Evolutionary conservation across 306 rosid genomes (phyloP).

Genomic region (Vigna angularis): DNA sequence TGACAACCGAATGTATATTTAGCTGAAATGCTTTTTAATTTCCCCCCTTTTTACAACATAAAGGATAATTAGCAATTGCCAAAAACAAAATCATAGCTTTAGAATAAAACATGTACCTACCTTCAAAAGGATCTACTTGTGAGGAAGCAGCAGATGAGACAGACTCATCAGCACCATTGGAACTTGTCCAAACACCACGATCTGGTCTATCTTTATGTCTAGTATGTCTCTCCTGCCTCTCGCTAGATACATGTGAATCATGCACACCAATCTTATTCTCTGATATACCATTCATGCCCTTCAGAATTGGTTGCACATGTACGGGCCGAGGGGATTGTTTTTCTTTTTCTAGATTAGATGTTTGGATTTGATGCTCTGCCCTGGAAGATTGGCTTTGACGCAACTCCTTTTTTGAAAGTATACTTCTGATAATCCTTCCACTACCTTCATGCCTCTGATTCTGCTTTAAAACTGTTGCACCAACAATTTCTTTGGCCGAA

Average conservation of each 20-base stretch:
- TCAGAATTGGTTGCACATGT: conserved; percentile 62
- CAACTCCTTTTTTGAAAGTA: conserved; percentile 66
- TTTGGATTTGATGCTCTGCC: conserved; percentile 56
- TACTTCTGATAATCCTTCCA: conserved; percentile 66
- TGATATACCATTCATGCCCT: conserved; percentile 60
- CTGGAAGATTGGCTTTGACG: conserved; percentile 63
- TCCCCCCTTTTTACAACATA: conserved; percentile 4
- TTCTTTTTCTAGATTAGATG: conserved; percentile 58
- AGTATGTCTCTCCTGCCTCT: conserved; percentile 59
- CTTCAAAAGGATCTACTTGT: conserved; percentile 57
- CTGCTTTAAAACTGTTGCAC: conserved; percentile 56
- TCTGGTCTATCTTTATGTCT: conserved; percentile 70
- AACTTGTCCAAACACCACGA: conserved; percentile 62
- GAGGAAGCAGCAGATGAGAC: conserved; percentile 47
- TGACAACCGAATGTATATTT: neutral
- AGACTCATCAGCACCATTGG: conserved; percentile 62
- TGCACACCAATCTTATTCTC: conserved; percentile 55
- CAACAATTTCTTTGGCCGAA: conserved; percentile 46
- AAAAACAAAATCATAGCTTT: conserved; percentile 13
- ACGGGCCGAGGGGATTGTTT: conserved; percentile 54
- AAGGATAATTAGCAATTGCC: conserved; percentile 19
- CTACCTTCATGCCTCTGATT: conserved; percentile 59
- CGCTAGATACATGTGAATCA: conserved; percentile 57
- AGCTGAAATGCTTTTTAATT: neutral
- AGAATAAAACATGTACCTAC: conserved; percentile 56